These are phyloP conservation scores for Phialophora chinensis DNA, from an alignment of 2,329 filamentous ascomycete genomes.

Conservation along the genomic window DNA sequence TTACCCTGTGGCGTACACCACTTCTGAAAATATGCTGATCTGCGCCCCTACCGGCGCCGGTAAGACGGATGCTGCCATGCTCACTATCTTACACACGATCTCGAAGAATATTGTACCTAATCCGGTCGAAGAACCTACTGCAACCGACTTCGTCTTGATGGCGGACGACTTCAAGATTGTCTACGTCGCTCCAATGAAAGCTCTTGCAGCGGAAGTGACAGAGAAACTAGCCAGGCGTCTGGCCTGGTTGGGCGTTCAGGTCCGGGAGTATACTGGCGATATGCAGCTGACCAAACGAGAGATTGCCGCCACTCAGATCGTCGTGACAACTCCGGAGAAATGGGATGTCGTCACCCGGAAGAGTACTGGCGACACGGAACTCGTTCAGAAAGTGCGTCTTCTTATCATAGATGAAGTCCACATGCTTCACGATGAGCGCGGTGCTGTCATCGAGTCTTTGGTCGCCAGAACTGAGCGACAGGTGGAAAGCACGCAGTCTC, in stretches of 20 bases:
- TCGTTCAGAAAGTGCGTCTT: slow-evolving; percentile 94
- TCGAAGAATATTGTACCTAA: slow-evolving; percentile 83
- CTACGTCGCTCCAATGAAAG: slow-evolving; percentile 99
- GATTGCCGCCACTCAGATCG: slow-evolving; percentile 94
- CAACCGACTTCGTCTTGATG: slow-evolving; percentile 80
- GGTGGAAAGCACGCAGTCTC: slow-evolving; percentile 95
- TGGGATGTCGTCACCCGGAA: slow-evolving; percentile 99
- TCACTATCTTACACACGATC: slow-evolving; percentile 90
- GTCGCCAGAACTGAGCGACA: slow-evolving; percentile 94
- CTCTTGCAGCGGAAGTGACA: slow-evolving; percentile 92
- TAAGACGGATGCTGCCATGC: slow-evolving; percentile 98
- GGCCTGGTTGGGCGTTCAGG: slow-evolving; percentile 90
- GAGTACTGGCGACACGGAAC: slow-evolving; percentile 93
- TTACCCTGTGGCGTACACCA: slow-evolving; percentile 93
- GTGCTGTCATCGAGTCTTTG: slow-evolving; percentile 92
- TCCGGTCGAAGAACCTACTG: slow-evolving; percentile 73
- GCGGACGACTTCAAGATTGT: slow-evolving; percentile 95
- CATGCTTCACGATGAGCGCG: slow-evolving; percentile 98
- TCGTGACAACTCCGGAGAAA: slow-evolving; percentile 98
- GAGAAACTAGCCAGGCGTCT: slow-evolving; percentile 91
- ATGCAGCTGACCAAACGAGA: slow-evolving; percentile 98
- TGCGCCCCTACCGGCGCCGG: slow-evolving; percentile 97
- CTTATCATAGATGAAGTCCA: slow-evolving; percentile 99
- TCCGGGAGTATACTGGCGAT: slow-evolving; percentile 93
- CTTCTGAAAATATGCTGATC: slow-evolving; percentile 97